These are phyloP conservation scores for Nakazawaea ernobii DNA, from an alignment of 805 yeast species.

Conservation along the genomic window DNA sequence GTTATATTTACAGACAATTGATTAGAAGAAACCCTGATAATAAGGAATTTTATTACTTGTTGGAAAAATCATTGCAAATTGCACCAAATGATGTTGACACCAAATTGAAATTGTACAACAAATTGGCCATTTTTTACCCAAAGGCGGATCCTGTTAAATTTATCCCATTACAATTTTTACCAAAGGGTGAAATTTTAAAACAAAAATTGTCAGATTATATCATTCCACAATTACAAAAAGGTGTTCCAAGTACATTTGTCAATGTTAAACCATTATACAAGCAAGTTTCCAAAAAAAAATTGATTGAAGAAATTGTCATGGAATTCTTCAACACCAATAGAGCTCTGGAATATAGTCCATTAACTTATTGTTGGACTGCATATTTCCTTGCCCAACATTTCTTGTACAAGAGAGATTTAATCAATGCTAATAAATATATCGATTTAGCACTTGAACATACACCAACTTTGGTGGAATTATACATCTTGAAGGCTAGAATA, in stretches of 20 bases:
- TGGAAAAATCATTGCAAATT: conserved; percentile 63
- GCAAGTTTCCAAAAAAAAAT: conserved; percentile 29
- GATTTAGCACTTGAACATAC: conserved; percentile 64
- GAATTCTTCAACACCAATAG: conserved; percentile 28
- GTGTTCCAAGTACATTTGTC: conserved; percentile 87
- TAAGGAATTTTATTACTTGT: conserved; percentile 51
- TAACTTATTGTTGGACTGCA: conserved; percentile 58
- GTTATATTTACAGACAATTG: conserved; percentile 58
- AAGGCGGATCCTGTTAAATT: conserved; percentile 74
- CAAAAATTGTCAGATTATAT: conserved; percentile 49
- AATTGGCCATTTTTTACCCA: conserved; percentile 68
- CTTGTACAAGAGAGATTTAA: conserved; percentile 48
- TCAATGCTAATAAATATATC: conserved; percentile 49
- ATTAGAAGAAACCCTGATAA: conserved; percentile 86
- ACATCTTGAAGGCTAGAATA: conserved; percentile 75
- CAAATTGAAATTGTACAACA: conserved; percentile 58
- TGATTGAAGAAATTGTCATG: conserved; percentile 49
- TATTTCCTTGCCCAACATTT: conserved; percentile 79
- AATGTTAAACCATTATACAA: conserved; percentile 77
- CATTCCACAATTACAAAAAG: conserved; percentile 56
- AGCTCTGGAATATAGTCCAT: conserved; percentile 26
- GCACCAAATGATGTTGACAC: conserved; percentile 36
- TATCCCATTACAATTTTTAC: conserved; percentile 69
- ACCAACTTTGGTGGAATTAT: conserved; percentile 81
- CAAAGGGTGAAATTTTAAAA: conserved; percentile 43